A percentile compares a stretch with the other conserved stretches of the same genome.
These are phyloP conservation scores for Simplicillium sp. DNA, from an alignment of 2,329 filamentous ascomycete genomes.

Conservation along the genomic window DNA sequence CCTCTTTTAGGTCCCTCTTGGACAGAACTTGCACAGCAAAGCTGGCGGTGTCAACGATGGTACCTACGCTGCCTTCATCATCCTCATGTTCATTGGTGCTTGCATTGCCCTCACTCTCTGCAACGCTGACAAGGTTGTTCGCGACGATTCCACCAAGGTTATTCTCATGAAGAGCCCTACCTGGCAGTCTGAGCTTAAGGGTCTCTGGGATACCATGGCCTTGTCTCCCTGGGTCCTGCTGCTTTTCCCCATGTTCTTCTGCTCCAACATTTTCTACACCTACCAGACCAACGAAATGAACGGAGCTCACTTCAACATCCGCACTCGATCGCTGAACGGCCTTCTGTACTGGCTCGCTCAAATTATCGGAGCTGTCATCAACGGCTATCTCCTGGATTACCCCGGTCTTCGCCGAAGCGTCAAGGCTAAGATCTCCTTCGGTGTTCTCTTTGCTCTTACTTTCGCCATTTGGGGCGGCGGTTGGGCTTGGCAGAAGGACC, in stretches of 20 bases:
- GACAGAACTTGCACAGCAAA: conserved; percentile 54
- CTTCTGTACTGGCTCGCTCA: conserved; percentile 47
- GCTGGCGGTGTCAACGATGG: conserved; percentile 53
- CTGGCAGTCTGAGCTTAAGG: conserved; percentile 64
- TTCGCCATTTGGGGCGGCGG: conserved; percentile 49
- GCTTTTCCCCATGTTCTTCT: conserved; percentile 42
- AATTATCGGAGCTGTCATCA: conserved; percentile 40
- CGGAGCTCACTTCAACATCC: conserved; percentile 41
- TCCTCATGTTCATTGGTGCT: conserved; percentile 70
- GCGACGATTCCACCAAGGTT: conserved; percentile 68
- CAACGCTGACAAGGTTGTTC: conserved; percentile 63
- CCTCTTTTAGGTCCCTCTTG: conserved; percentile 50
- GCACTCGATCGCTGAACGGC: conserved; percentile 44
- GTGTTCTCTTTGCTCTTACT: conserved; percentile 33
- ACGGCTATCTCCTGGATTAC: conserved; percentile 34
- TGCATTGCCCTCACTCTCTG: conserved; percentile 59
- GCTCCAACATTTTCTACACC: conserved; percentile 45
- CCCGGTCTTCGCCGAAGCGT: conserved; percentile 29
- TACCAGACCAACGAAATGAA: conserved; percentile 49
- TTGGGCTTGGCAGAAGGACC: conserved; percentile 53
- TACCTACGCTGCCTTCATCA: conserved; percentile 81
- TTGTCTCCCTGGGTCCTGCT: conserved; percentile 54
- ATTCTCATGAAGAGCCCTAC: conserved; percentile 88
- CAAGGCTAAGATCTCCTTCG: conserved; percentile 36
- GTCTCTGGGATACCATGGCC: conserved; percentile 59